Base-by-base conservation (phyloP, 176 grass and related monocot genomes). In the Chrysopogon serrulatus region DNA sequence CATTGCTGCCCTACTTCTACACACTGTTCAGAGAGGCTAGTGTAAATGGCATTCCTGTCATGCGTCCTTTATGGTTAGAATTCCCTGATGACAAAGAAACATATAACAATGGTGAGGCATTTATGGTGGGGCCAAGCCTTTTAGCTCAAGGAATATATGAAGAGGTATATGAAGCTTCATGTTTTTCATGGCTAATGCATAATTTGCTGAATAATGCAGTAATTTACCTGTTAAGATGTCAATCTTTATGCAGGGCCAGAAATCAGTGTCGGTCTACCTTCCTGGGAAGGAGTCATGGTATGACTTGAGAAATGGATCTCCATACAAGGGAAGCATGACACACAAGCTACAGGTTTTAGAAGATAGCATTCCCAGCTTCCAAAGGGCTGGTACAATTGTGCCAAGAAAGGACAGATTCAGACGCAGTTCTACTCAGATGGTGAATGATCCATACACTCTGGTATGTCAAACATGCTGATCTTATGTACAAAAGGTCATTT, bases 351-450 rank as follows among this genome's bases (percentile, higher is more conserved):
- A 93, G 86, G 90, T 83, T 90, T 84, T 77, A 72, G 92, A 98
- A 88, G 95, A 98, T 62, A 92, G 86, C 43, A 91, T 98, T 84
- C 95, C 95, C 26, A 93, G 78, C 83, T 98, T 98, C 92, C 92
- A 95, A 56, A 95, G 83, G 42, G 86, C 84, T 53, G 95, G 95
- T 67, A 83, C 88, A 71, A 98, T 98, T 82, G 68, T 98, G 79
- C 95, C 95, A 79, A 93, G 95, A 73, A 98, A 95, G 78, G 92
- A 95, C 83, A 94, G 95, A 78, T 98, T 95, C 85, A 95, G 95
- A 72, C 87, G 92, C 53, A 98, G 95, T 83, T 93, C 95, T 78
- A 91, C 92, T 24, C 95, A 98, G 80, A 98, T 98, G 95, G 79
- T 98, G 69, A 95, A 98, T 23, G 95, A 98, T 81, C 95, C 95